A percentile compares a stretch with the other conserved stretches of the same genome.
Evolutionary conservation across 805 yeast genomes (phyloP).

Genomic region (Pichia paraexigua): DNA sequence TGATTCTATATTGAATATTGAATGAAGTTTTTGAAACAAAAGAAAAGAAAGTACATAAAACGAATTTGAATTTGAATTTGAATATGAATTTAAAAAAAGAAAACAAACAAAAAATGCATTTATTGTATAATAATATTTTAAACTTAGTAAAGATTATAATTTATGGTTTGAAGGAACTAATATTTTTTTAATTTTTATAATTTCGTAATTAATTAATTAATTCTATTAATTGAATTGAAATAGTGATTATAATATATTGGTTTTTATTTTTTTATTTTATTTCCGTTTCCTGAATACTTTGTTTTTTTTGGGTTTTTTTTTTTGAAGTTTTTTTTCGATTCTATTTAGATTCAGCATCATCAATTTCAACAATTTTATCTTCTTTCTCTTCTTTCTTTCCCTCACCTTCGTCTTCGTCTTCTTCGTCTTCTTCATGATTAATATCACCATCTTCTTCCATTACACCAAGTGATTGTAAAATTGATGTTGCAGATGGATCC

Average conservation of each 20-base stretch:
- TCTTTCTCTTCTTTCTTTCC: slow-evolving; percentile 17
- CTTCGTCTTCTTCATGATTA: slow-evolving; percentile 20
- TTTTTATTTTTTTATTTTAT: neutral
- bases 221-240: neutral
- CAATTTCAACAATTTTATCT: slow-evolving; percentile 10
- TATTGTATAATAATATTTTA: neutral
- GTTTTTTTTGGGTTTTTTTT: too few relatives aligned
- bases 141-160: neutral
- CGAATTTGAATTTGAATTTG: neutral
- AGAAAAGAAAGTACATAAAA: too few relatives aligned
- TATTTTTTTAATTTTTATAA: too few relatives aligned
- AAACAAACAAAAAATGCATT: neutral
- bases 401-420: slow-evolving; percentile 20
- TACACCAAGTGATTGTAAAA: slow-evolving; percentile 44
- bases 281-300: neutral
- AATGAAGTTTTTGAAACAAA: too few relatives aligned
- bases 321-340: neutral
- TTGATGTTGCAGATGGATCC: slow-evolving; percentile 57
- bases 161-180: neutral
- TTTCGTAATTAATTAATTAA: neutral
- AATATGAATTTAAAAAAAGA: neutral
- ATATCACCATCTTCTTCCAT: slow-evolving; percentile 30
- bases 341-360: neutral
- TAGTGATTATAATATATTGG: neutral
- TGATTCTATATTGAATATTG: too few relatives aligned